Evolutionary conservation across 805 yeast genomes (phyloP).

Genomic region (Candida germanica): DNA sequence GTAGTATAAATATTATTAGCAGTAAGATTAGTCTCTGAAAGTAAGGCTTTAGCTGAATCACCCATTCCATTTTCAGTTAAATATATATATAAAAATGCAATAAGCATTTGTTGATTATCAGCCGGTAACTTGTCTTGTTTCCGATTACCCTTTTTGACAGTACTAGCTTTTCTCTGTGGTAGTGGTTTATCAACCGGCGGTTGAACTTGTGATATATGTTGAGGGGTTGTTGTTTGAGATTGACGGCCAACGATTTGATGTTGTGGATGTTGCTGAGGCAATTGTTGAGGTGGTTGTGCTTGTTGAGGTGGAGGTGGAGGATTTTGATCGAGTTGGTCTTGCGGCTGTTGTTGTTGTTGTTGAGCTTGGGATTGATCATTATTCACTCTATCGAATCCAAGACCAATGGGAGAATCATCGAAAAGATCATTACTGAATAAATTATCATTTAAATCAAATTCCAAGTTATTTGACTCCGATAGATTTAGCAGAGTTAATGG

Average conservation of each 20-base stretch:
- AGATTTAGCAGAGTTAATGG: constrained; percentile 10
- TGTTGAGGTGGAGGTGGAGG: neutral
- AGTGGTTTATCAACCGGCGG: neutral
- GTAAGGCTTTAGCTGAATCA: constrained; percentile 49
- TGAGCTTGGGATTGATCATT: neutral
- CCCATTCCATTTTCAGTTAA: constrained; percentile 44
- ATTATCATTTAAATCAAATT: constrained; percentile 11
- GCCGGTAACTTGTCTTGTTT: neutral
- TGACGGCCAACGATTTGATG: constrained; percentile 1
- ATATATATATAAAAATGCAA: constrained; percentile 53
- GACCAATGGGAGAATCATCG: constrained; percentile 4
- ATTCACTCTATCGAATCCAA: neutral
- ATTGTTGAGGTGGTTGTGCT: neutral
- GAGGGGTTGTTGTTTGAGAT: constrained; percentile 1
- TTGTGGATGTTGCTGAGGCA: neutral
- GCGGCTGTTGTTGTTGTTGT: constrained; percentile 2
- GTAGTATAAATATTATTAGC: constrained; percentile 11
- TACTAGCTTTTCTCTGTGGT: neutral
- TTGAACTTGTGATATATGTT: neutral
- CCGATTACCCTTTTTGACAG: neutral
- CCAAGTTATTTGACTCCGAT: constrained; percentile 8
- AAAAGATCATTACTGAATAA: constrained; percentile 8
- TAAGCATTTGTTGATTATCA: constrained; percentile 38
- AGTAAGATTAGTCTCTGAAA: constrained; percentile 18
- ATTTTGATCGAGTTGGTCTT: neutral